A percentile compares a stretch with the other conserved stretches of the same genome.
phyloP scores from a whole-genome alignment of 2,329 filamentous ascomycete genomes.

The Elsinoe ampelina region DNA sequence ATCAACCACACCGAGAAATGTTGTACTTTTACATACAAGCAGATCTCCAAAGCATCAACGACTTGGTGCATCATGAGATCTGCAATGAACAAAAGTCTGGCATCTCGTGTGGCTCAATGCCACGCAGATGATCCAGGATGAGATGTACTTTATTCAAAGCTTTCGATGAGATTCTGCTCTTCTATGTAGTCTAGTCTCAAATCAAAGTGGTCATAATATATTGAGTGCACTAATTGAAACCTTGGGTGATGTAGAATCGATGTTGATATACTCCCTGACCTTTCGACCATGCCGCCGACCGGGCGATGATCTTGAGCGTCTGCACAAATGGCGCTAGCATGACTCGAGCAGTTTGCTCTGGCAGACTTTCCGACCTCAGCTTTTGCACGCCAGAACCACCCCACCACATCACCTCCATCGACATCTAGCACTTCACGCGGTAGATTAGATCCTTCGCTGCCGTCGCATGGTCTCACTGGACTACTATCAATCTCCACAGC shows the following conservation, averaged over 20 bases:
- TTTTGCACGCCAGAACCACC: not conserved
- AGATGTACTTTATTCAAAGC: slow-evolving; percentile 6
- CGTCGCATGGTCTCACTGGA: too few relatives aligned
- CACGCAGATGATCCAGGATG: not conserved
- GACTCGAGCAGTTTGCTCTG: not conserved
- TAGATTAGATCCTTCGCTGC: too few relatives aligned
- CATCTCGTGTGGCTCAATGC: not conserved
- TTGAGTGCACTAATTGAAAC: not conserved
- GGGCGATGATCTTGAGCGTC: not conserved
- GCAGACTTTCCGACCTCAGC: not conserved
- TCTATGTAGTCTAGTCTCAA: slow-evolving; percentile 9
- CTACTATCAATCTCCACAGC: too few relatives aligned
- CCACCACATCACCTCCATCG: not conserved
- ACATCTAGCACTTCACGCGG: too few relatives aligned
- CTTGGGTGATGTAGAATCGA: too few relatives aligned
- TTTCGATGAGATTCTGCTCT: slow-evolving; percentile 3
- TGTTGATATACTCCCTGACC: not conserved
- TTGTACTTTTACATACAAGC: slow-evolving; percentile 12
- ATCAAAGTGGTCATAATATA: not conserved
- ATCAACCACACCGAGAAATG: not conserved
- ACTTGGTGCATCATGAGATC: not conserved
- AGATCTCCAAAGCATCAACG: not conserved
- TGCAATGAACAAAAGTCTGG: not conserved
- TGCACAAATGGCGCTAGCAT: not conserved
- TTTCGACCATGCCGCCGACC: not conserved